phyloP scores from a whole-genome alignment of 2,329 filamentous ascomycete genomes.

The Trichophyton rubrum region DNA sequence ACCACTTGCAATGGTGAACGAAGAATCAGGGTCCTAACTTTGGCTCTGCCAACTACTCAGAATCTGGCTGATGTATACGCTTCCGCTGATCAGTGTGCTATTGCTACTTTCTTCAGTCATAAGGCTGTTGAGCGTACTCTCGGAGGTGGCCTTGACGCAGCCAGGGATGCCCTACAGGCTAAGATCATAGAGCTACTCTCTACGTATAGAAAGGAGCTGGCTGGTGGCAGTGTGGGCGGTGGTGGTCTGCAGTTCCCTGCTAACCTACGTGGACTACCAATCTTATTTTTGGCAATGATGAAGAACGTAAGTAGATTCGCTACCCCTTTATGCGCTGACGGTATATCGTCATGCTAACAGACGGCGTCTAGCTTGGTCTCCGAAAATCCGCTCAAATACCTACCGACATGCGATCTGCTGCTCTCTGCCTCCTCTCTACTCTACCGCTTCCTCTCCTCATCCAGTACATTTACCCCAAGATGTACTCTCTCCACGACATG shows the following conservation, averaged over 20 bases:
- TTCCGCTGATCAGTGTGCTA: conserved; percentile 84
- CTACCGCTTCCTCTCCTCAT: conserved; percentile 79
- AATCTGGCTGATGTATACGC: conserved; percentile 85
- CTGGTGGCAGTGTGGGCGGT: conserved; percentile 86
- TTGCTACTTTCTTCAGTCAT: conserved; percentile 90
- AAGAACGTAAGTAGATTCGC: conserved; percentile 61
- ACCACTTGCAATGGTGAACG: conserved; percentile 97
- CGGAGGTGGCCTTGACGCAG: conserved; percentile 75
- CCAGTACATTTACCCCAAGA: conserved; percentile 77
- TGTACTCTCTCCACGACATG: conserved; percentile 91
- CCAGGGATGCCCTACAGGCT: conserved; percentile 75
- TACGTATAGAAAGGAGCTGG: conserved; percentile 94
- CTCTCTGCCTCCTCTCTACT: conserved; percentile 86
- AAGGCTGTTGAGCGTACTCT: conserved; percentile 90
- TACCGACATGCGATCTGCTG: conserved; percentile 83
- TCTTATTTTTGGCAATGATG: conserved; percentile 85
- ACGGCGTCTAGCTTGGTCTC: conserved; percentile 48
- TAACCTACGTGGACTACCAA: conserved; percentile 76
- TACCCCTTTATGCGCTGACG: background rate
- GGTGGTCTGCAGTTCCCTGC: conserved; percentile 86
- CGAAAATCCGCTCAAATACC: conserved; percentile 89
- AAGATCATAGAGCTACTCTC: conserved; percentile 88
- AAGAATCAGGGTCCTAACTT: conserved; percentile 83
- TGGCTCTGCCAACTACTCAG: conserved; percentile 85
- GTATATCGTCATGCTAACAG: conserved; percentile 7